Conservation (phyloP, 495 filamentous ascomycete species). For the Lichina pygmaea region DNA sequence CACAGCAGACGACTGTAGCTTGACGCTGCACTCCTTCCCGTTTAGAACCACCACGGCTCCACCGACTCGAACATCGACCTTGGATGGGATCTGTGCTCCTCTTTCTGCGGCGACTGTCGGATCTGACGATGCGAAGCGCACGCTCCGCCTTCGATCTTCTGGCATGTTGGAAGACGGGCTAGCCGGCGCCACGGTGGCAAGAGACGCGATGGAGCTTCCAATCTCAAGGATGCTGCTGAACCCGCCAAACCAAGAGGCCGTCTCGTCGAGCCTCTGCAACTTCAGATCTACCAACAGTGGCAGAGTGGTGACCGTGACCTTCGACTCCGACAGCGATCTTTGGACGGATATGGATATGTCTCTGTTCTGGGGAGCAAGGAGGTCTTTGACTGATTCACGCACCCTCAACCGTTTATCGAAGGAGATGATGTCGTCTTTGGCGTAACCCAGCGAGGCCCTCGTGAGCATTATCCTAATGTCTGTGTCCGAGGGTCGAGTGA, state of each 20-base stretch:
- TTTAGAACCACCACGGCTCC: slow-evolving; percentile 44
- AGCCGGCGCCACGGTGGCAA: slow-evolving; percentile 23
- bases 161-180: slow-evolving; percentile 6
- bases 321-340: slow-evolving; percentile 22
- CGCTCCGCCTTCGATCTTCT: slow-evolving; percentile 24
- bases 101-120: slow-evolving; percentile 8
- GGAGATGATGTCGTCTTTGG: slow-evolving; percentile 43
- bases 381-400: slow-evolving; percentile 41
- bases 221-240: slow-evolving; percentile 78
- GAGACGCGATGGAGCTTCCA: slow-evolving; percentile 57
- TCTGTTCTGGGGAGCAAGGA: slow-evolving; percentile 25
- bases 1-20: slow-evolving; percentile 46
- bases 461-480: slow-evolving; percentile 15
- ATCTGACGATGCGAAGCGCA: slow-evolving; percentile 34
- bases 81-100: slow-evolving; percentile 20
- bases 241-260: slow-evolving; percentile 69
- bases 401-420: slow-evolving; percentile 40
- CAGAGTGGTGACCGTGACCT: slow-evolving; percentile 49
- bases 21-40: slow-evolving; percentile 51
- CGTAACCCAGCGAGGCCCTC: slow-evolving; percentile 48
- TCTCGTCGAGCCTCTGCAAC: slow-evolving; percentile 60
- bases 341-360: slow-evolving; percentile 37
- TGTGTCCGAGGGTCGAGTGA: neutral
- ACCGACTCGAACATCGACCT: slow-evolving; percentile 50
- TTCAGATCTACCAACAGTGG: slow-evolving; percentile 56